phyloP scores from a whole-genome alignment of 495 filamentous ascomycete genomes.

The Stereocaulon alpinum region DNA sequence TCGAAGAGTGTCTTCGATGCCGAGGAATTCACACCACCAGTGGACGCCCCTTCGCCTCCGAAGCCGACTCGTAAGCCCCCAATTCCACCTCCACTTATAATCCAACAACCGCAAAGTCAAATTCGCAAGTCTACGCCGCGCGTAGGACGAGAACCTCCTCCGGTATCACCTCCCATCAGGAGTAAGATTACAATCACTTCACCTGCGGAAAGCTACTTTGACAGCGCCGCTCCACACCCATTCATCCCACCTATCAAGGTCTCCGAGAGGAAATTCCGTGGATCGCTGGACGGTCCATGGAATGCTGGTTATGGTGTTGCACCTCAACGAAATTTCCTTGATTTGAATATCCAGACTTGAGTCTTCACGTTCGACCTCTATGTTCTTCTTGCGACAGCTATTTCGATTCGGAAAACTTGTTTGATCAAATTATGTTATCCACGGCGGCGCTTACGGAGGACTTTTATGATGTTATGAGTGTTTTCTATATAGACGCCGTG shows the following conservation, averaged over 20 bases:
- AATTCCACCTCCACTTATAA: constrained; percentile 8
- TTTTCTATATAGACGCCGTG: not conserved
- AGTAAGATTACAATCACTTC: constrained; percentile 10
- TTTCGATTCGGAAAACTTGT: not conserved
- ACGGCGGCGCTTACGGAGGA: not conserved
- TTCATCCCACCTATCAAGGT: constrained; percentile 18
- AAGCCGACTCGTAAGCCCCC: constrained; percentile 1
- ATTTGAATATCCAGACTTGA: constrained; percentile 6
- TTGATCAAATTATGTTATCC: not conserved
- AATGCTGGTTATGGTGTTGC: constrained; percentile 8
- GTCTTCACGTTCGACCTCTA: not conserved
- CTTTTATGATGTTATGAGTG: not conserved
- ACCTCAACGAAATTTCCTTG: constrained; percentile 12
- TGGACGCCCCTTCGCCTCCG: not conserved
- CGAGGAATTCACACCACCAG: not conserved
- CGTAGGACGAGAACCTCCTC: constrained; percentile 10
- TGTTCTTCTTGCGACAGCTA: not conserved
- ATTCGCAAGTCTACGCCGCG: constrained; percentile 6
- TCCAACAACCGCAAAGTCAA: not conserved
- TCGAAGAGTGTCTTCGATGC: not conserved
- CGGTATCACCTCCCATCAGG: constrained; percentile 4
- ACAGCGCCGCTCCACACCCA: constrained; percentile 13
- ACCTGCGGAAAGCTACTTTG: constrained; percentile 6
- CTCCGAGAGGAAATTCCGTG: constrained; percentile 14
- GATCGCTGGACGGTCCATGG: constrained; percentile 19